phyloP scores from a whole-genome alignment of 1,139 yeast species.

The Debaryomyces nepalensis region DNA sequence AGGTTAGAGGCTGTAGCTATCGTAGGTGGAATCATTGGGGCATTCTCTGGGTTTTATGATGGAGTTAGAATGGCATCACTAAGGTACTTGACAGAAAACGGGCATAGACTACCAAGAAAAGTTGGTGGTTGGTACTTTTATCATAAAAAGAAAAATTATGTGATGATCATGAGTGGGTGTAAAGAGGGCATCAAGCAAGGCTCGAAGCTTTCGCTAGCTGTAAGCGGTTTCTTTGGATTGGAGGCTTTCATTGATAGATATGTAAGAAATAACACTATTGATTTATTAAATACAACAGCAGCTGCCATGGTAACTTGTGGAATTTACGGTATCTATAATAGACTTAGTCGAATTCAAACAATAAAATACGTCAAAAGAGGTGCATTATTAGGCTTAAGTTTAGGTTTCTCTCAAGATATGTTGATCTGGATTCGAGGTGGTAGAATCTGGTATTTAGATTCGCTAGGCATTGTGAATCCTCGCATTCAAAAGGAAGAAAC shows the following conservation, averaged over 20 bases:
- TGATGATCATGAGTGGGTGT: slow-evolving; percentile 62
- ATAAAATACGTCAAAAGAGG: slow-evolving; percentile 57
- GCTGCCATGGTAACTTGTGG: slow-evolving; percentile 60
- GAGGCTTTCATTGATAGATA: slow-evolving; percentile 64
- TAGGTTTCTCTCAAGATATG: slow-evolving; percentile 70
- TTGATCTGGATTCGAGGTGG: slow-evolving; percentile 64
- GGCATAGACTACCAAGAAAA: slow-evolving; percentile 77
- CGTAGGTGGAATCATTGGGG: slow-evolving; percentile 59
- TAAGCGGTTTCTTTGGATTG: slow-evolving; percentile 57
- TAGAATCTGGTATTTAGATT: slow-evolving; percentile 61
- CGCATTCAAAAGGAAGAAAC: slow-evolving; percentile 8
- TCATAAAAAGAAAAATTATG: slow-evolving; percentile 83
- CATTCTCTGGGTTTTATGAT: slow-evolving; percentile 61
- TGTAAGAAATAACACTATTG: slow-evolving; percentile 54
- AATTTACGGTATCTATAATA: slow-evolving; percentile 50
- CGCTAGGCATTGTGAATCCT: slow-evolving; percentile 26
- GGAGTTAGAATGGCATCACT: slow-evolving; percentile 64
- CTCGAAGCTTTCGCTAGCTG: slow-evolving; percentile 49
- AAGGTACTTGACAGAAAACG: slow-evolving; percentile 75
- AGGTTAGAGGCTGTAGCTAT: slow-evolving; percentile 38
- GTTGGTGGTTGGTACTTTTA: slow-evolving; percentile 91
- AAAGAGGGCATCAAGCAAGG: slow-evolving; percentile 49
- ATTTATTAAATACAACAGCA: slow-evolving; percentile 62
- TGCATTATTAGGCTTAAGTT: slow-evolving; percentile 55
- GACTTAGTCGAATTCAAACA: slow-evolving; percentile 53